Conservation (phyloP, 768 basidiomycete species). For the Leccinum imitatum region DNA sequence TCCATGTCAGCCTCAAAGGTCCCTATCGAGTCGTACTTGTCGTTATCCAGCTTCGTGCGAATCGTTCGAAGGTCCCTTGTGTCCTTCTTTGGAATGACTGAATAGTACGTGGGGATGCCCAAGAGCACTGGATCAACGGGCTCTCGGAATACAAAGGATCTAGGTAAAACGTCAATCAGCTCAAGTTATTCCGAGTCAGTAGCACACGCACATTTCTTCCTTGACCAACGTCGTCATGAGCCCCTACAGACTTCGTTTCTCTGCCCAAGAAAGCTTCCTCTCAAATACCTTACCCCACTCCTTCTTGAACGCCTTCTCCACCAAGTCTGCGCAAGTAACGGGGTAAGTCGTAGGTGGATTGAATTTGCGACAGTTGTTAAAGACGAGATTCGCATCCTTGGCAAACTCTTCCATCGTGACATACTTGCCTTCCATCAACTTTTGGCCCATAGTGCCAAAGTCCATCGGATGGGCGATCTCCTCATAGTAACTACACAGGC, state of each 20-base stretch:
- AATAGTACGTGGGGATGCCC: constrained; percentile 85
- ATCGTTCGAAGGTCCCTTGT: constrained; percentile 87
- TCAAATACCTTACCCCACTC: constrained; percentile 84
- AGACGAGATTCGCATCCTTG: constrained; percentile 77
- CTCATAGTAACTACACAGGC: constrained; percentile 72
- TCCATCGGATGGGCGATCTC: constrained; percentile 96
- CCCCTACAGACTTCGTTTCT: constrained; percentile 76
- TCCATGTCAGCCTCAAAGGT: constrained; percentile 83
- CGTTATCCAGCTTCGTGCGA: constrained; percentile 72
- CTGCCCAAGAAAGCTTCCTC: constrained; percentile 69
- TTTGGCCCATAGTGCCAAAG: constrained; percentile 74
- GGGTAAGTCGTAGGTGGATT: constrained; percentile 83
- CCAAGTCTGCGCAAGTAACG: constrained; percentile 62
- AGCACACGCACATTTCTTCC: constrained; percentile 59
- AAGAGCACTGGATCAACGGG: constrained; percentile 87
- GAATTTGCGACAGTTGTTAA: constrained; percentile 89
- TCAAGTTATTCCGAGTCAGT: too few species aligned
- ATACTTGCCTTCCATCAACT: constrained; percentile 69
- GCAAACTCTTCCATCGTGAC: constrained; percentile 78
- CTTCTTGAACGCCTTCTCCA: constrained; percentile 76
- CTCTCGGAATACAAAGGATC: constrained; percentile 76
- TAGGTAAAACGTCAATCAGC: constrained; percentile 26
- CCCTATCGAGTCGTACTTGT: constrained; percentile 78
- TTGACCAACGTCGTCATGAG: constrained; percentile 68
- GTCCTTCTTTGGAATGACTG: constrained; percentile 80